A percentile compares a stretch with the other conserved stretches of the same genome.
Conservation (phyloP, 2,329 filamentous ascomycete genomes). For the Elsinoe australis region DNA sequence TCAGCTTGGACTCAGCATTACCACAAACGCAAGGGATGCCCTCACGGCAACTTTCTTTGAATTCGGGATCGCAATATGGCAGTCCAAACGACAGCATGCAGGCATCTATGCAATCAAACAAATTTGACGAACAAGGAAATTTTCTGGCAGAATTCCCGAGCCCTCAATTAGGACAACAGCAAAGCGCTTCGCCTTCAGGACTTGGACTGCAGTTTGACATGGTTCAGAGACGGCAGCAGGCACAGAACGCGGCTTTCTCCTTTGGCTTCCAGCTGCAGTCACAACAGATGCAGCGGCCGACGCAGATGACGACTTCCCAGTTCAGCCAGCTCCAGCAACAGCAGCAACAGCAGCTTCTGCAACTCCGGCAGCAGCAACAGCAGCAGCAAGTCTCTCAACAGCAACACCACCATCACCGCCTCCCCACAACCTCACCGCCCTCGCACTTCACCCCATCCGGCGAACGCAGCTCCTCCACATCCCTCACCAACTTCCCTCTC, state of each 20-base stretch:
- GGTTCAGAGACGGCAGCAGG: conserved; percentile 20
- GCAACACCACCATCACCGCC: conserved; percentile 65
- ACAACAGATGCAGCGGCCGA: conserved; percentile 28
- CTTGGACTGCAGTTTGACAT: conserved; percentile 7
- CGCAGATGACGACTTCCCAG: conserved; percentile 18
- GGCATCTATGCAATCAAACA: conserved; percentile 4
- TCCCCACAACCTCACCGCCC: conserved; percentile 64
- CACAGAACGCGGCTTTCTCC: conserved; percentile 29
- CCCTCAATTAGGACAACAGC: not conserved
- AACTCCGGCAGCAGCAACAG: conserved; percentile 39
- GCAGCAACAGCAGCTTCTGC: conserved; percentile 21
- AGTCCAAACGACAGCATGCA: conserved; percentile 10
- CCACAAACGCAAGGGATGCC: not conserved
- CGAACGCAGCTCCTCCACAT: conserved; percentile 40
- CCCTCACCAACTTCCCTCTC: conserved; percentile 25
- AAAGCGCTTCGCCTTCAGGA: not conserved
- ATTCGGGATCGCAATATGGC: conserved; percentile 3
- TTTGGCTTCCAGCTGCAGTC: conserved; percentile 25
- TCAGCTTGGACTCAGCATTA: conserved; percentile 3
- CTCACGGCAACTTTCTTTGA: conserved; percentile 6
- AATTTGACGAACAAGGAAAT: not conserved
- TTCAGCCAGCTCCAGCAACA: conserved; percentile 20
- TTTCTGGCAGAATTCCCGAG: conserved; percentile 1
- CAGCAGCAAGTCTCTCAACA: conserved; percentile 32
- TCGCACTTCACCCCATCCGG: conserved; percentile 57